Evolutionary conservation across 2,329 filamentous ascomycete species (phyloP).

Genomic region (Plectosphaerella sp.): DNA sequence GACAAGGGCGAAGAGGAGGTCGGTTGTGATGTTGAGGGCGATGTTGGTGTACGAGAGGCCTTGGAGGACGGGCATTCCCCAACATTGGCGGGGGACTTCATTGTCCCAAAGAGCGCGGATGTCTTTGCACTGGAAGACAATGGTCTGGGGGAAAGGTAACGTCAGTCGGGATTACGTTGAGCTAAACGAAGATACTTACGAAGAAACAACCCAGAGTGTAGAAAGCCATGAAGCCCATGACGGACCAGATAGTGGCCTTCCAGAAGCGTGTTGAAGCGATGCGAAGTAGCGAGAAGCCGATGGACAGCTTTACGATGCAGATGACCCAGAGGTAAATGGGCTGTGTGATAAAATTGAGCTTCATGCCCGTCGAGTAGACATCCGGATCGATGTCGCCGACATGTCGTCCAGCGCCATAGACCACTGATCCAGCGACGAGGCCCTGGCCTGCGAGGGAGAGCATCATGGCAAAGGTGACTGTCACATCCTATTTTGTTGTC

Average conservation of each 20-base stretch:
- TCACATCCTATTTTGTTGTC: constrained; percentile 16
- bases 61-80: constrained; percentile 30
- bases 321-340: constrained; percentile 36
- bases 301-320: constrained; percentile 35
- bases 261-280: constrained; percentile 32
- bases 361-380: constrained; percentile 29
- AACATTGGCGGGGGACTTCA: constrained; percentile 33
- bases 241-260: constrained; percentile 26
- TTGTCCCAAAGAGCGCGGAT: constrained; percentile 40
- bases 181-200: constrained; percentile 15
- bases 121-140: constrained; percentile 43
- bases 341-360: constrained; percentile 38
- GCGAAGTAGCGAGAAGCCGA: constrained; percentile 34
- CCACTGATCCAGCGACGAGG: constrained; percentile 33
- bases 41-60: constrained; percentile 37
- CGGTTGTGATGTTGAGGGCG: constrained; percentile 28
- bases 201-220: constrained; percentile 30
- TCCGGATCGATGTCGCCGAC: constrained; percentile 31
- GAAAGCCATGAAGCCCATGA: constrained; percentile 29
- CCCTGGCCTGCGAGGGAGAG: constrained; percentile 31
- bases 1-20: constrained; percentile 32
- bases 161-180: too few relatives aligned
- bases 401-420: constrained; percentile 40
- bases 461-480: constrained; percentile 21
- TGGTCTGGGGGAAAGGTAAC: constrained; percentile 22